Percentiles rank a stretch among this genome's conserved stretches.
These are phyloP conservation scores for Marasmius fiardii DNA, from an alignment of 1,284 basidiomycete genomes.

Conservation along the genomic window DNA sequence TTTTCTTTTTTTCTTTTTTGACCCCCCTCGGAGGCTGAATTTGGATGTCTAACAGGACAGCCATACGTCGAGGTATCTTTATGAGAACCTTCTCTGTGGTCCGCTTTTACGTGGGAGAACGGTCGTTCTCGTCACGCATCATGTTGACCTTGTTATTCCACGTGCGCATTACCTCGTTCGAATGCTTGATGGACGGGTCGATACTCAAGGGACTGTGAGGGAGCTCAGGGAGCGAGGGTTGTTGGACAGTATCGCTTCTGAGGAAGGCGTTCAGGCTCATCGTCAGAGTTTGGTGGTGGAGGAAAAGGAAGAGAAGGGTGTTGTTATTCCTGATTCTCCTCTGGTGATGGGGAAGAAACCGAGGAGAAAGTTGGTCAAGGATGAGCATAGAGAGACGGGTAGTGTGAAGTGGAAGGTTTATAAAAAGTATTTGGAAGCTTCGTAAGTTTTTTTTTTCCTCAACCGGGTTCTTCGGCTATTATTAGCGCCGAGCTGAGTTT, in stretches of 20 bases:
- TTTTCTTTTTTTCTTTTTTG: background rate
- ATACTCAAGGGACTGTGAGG: slow-evolving; percentile 61
- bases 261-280: slow-evolving; percentile 32
- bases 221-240: slow-evolving; percentile 58
- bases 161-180: slow-evolving; percentile 66
- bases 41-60: too few relatives aligned
- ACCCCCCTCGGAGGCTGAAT: too few relatives aligned
- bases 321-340: too few relatives aligned
- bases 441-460: slow-evolving; percentile 32
- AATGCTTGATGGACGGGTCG: slow-evolving; percentile 72
- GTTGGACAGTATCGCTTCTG: slow-evolving; percentile 58
- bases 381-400: slow-evolving; percentile 70
- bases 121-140: slow-evolving; percentile 73
- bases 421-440: slow-evolving; percentile 72
- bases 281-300: slow-evolving; percentile 6
- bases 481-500: too few relatives aligned
- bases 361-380: slow-evolving; percentile 62
- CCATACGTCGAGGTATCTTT: slow-evolving; percentile 69
- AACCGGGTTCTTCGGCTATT: too few relatives aligned
- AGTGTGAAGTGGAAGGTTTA: slow-evolving; percentile 81
- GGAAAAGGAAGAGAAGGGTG: slow-evolving; percentile 29
- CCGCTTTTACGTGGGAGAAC: slow-evolving; percentile 65
- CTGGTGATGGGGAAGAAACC: slow-evolving; percentile 41
- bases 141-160: slow-evolving; percentile 71
- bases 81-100: slow-evolving; percentile 60